Base-by-base conservation (phyloP, 768 basidiomycete species). In the Leccinellum rugosiceps region DNA sequence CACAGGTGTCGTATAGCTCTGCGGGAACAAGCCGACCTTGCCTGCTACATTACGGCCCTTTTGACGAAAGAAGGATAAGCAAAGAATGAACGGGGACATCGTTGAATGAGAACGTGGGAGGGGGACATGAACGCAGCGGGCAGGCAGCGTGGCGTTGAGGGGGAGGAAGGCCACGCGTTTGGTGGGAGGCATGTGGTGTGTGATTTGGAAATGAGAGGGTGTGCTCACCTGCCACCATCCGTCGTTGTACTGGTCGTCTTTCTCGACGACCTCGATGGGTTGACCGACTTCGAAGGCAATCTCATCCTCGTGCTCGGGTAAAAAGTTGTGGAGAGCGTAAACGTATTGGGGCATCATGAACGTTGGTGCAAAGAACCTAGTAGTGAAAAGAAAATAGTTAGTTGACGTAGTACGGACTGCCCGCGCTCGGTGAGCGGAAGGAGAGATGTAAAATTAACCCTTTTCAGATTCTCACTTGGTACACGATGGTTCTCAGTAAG, bases 241-340 rank as follows among this genome's bases (percentile, higher is more conserved):
- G 72, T 99, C 97, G 19, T 83, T 83, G 69, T 91, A 98, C 56
- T 83, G 74, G 62, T 98, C 97, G 68, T 98, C 97, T 75, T 85
- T 92, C 77, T 98, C 96, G 43, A 98, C 56, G 28, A 99, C 85
- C 67, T 92, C 87, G 63, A 98, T 92, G 55, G 83, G 78, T 63
- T 98, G 93, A 2, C 95, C 95, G 4, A 86, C 86, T 44, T 75
- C 78, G 70, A 98, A 97, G 1, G 84, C 65, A 38, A 98, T 82
- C 74, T 99, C 97, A 73, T 99, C 97, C 52, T 91, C 90, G 72
- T 98, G 85, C 76, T 99, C 94, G 3, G 97, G 95, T 4, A 75
- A 65, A 64, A 98, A 98, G 65, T 89, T 87, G 69, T 96, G 92
- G 14, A 92, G 76, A 1, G 90, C 93, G 65, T 90, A 94, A 52